A percentile compares a stretch with the other conserved stretches of the same genome.
These are phyloP conservation scores for Hylodesmum podocarpum DNA, from an alignment of 306 rosid species.

Conservation along the genomic window DNA sequence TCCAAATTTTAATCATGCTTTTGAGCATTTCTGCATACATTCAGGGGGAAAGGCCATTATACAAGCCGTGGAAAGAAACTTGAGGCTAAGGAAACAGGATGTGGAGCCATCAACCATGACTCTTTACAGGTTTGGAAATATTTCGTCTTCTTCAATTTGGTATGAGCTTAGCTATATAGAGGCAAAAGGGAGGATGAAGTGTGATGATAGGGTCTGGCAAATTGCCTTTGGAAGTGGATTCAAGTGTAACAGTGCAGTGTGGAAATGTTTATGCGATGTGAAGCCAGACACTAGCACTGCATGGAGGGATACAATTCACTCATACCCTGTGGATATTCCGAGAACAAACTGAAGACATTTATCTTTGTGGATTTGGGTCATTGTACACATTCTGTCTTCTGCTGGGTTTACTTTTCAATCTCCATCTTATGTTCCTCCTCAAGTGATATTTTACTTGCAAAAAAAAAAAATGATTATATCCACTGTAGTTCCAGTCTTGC, in stretches of 20 bases:
- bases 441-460: background rate
- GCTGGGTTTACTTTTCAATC: background rate
- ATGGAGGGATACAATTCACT: conserved; percentile 53
- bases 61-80: conserved; percentile 42
- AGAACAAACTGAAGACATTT: conserved; percentile 17
- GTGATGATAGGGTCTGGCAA: conserved; percentile 68
- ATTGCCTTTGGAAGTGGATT: conserved; percentile 63
- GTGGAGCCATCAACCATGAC: conserved; percentile 61
- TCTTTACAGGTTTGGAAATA: conserved; percentile 58
- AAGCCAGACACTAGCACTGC: conserved; percentile 39
- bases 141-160: conserved; percentile 66
- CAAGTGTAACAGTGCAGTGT: conserved; percentile 64
- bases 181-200: conserved; percentile 58
- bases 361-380: background rate
- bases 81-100: conserved; percentile 39
- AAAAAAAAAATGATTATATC: background rate
- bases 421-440: conserved; percentile 10
- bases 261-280: conserved; percentile 43
- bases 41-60: conserved; percentile 62
- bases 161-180: conserved; percentile 64
- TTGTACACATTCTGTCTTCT: background rate
- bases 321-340: conserved; percentile 44
- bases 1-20: conserved; percentile 54
- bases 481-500: background rate
- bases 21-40: conserved; percentile 67